Base-by-base conservation (phyloP, 1,284 basidiomycete species). In the Pterula multifida region DNA sequence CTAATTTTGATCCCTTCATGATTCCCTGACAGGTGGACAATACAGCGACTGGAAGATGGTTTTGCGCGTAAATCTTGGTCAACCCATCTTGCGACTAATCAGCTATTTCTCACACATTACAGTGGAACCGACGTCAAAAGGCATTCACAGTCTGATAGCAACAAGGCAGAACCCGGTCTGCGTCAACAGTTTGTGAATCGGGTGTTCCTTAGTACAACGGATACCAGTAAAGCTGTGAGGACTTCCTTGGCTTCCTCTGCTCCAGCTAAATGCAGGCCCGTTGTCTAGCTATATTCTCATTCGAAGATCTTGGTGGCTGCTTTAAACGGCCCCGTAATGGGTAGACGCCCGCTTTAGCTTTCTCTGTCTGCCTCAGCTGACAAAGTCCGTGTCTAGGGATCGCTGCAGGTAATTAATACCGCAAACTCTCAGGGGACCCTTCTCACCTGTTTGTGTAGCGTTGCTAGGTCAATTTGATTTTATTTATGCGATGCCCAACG, bases 381-480 rank as follows among this genome's bases (percentile, higher is more conserved):
- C 23, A 26, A n/a, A 22, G 32, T 36, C 49, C 54, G 35, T 36
- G 51, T n/a, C n/a, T 49, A 84, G 81, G 82, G 15, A 85, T 85
- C 50, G 75, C 79, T 26, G 79, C 82, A 54, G 80, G 82, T 79
- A 55, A 42, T 59, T 55, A 23, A 3, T 26, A 23, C 25, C 11
- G 44, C 25, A 23, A 36, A 26, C 23, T 32, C 28, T 32, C 21
- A 28, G 24, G 25, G 42, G 44, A 19, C 26, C 26, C 17, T 9
- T 48, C 28, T 36, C 36, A 39, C 42, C 19, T 45, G 50, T 25
- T 23, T 50, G 26, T 45, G 2, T 56, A 84, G 82, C 81, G 1
- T 76, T 83, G 56, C 64, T 85, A 22, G 81, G 82, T 1, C 73
- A 83, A 53, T 84, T 84, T 56, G 82, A 86, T 58, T 83, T 85